Conservation (phyloP, 257 asterid genomes). For the Coffea canephora region DNA sequence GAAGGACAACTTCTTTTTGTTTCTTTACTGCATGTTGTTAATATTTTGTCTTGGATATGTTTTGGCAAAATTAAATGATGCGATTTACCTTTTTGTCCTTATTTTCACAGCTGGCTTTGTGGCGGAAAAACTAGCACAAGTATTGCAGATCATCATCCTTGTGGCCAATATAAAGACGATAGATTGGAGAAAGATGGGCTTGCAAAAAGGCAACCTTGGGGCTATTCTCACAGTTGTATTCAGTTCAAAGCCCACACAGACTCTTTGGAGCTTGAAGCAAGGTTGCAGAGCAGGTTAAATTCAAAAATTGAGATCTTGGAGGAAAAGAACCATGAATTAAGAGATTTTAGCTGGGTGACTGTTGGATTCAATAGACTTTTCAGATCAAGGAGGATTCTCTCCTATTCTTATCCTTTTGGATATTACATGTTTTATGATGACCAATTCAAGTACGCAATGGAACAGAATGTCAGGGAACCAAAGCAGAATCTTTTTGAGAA, state of each 20-base stretch:
- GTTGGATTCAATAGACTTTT: constrained; percentile 41
- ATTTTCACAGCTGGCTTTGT: constrained; percentile 54
- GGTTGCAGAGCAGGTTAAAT: constrained; percentile 22
- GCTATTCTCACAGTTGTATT: constrained; percentile 43
- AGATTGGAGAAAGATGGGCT: constrained; percentile 10
- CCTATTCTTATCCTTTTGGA: constrained; percentile 50
- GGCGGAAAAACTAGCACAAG: constrained; percentile 46
- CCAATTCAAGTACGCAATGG: constrained; percentile 36
- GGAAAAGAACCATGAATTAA: constrained; percentile 11
- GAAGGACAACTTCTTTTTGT: neutral
- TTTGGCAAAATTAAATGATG: neutral
- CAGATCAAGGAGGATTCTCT: constrained; percentile 41
- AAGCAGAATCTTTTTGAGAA: constrained; percentile 64
- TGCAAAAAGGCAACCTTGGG: constrained; percentile 28
- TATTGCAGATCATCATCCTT: constrained; percentile 34
- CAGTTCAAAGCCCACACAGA: constrained; percentile 47
- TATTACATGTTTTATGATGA: constrained; percentile 54
- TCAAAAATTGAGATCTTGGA: constrained; percentile 28
- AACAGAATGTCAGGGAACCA: constrained; percentile 31
- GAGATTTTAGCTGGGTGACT: constrained; percentile 46
- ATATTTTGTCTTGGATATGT: too few relatives aligned
- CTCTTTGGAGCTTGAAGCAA: constrained; percentile 43
- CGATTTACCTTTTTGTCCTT: neutral
- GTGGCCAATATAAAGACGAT: constrained; percentile 46
- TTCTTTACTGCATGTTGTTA: neutral